Percentiles rank a stretch among this genome's conserved stretches.
phyloP scores from a whole-genome alignment of 352 stramenopile species.

The Globisporangium parvum region DNA sequence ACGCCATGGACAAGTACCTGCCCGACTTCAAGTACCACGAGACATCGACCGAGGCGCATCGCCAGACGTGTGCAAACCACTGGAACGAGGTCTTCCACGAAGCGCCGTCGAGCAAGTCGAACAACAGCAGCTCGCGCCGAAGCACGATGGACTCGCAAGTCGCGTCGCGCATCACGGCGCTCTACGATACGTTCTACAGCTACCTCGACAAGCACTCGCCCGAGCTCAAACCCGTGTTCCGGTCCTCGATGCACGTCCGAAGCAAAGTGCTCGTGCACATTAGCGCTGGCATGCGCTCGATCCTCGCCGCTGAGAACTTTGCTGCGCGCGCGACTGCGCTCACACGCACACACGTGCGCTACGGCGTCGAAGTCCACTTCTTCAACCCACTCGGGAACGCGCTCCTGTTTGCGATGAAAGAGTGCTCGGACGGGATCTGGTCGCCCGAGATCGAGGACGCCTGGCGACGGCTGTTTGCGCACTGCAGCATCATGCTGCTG shows the following conservation, averaged over 20 bases:
- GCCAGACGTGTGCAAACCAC: constrained; percentile 21
- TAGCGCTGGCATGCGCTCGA: constrained; percentile 34
- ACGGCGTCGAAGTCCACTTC: constrained; percentile 79
- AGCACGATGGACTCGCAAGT: constrained; percentile 15
- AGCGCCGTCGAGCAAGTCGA: constrained; percentile 3
- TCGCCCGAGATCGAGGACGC: constrained; percentile 31
- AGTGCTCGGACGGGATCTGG: constrained; percentile 32
- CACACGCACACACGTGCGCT: constrained; percentile 71
- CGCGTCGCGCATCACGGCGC: constrained; percentile 18
- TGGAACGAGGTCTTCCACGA: constrained; percentile 39
- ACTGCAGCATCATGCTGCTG: constrained; percentile 34
- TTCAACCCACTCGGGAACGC: constrained; percentile 88
- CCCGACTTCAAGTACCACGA: constrained; percentile 33
- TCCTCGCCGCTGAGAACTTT: constrained; percentile 44
- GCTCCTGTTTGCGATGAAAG: constrained; percentile 75
- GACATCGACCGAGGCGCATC: constrained; percentile 23
- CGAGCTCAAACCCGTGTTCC: constrained; percentile 38
- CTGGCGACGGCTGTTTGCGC: constrained; percentile 33
- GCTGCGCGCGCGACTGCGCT: constrained; percentile 57
- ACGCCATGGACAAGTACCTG: constrained; percentile 28
- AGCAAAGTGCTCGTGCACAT: constrained; percentile 89
- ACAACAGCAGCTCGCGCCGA: constrained; percentile 15
- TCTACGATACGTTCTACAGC: constrained; percentile 46
- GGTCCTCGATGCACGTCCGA: constrained; percentile 42
- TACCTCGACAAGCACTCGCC: constrained; percentile 39